Base-by-base conservation (phyloP, 2,329 filamentous ascomycete genomes). In the Penicillium occitanis region DNA sequence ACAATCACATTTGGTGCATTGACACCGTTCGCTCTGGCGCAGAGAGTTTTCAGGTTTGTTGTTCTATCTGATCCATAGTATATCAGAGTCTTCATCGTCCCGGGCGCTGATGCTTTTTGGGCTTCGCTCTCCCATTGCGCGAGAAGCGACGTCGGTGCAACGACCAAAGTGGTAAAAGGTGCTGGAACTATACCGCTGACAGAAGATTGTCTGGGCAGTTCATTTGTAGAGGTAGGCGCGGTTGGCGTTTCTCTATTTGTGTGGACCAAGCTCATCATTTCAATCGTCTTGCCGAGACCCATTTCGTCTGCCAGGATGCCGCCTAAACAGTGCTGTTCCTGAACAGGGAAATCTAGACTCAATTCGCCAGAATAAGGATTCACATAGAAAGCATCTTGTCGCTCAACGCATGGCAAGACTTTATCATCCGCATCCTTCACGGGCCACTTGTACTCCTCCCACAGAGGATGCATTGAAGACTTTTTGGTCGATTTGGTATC, bases 71-170 rank as follows among this genome's bases (percentile, higher is more conserved):
- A 87, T 37, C 95, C 95, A 73, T 99, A 98, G 78, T 99, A 99
- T 13, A 99, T 87, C 73, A 97, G 86, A 4, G 88, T 88, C 75
- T 90, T 96, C 76, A 98, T 80, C 0, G 91, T 91, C 2, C 93
- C 93, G 11, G 90, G 85, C 69, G 90, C 89, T 0, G 94, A 98
- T 0, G 95, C 93, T 73, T 94, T 96, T 71, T 93, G 88, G 0
- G 93, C 92, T 80, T 99, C 95, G 73, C 92, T 96, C 71, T 97
- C 91, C 95, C 95, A 99, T 76, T 99, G 95, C 0, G 94, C 87
- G n/a, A 99, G 84, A 2, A 99, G 83, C 10, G 95, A 98, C 88
- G 97, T 98, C 1, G 95, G 95, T 0, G 95, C 95, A n/a, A 99
- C 86, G 0, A 99, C 94, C 2, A 99, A 82, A 0, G 95, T 99